A percentile compares a stretch with the other conserved stretches of the same genome.
phyloP scores from a whole-genome alignment of 2,329 filamentous ascomycete genomes.

The Chrysoporthe puriensis region DNA sequence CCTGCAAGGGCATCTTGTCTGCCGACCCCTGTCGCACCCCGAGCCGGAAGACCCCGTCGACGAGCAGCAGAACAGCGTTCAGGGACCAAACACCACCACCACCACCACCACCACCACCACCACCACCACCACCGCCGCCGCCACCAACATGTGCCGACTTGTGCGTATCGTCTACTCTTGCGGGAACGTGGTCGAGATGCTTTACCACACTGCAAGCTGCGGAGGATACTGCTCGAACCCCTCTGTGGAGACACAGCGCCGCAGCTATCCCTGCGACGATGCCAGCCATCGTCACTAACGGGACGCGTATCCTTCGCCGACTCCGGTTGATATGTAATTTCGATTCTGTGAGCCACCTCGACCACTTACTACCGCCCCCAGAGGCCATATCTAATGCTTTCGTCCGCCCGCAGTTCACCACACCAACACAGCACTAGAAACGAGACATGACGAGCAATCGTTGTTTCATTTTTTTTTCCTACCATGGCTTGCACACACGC shows the following conservation, averaged over 20 bases:
- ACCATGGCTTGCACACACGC: slow-evolving; percentile 3
- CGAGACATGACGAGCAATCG: slow-evolving; percentile 28
- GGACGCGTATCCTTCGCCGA: no score
- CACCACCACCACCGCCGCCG: neutral
- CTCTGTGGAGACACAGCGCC: neutral
- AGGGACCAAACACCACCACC: neutral
- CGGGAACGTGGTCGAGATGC: slow-evolving; percentile 5
- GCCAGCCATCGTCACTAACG: slow-evolving; percentile 1
- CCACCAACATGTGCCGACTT: slow-evolving; percentile 22
- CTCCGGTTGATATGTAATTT: neutral
- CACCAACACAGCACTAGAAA: slow-evolving; percentile 19
- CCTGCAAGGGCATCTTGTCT: neutral
- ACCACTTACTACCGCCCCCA: neutral
- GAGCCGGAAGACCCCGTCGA: neutral
- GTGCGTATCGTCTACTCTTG: slow-evolving; percentile 18
- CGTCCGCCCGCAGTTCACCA: neutral
- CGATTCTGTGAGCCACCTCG: neutral
- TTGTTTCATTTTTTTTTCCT: slow-evolving; percentile 13
- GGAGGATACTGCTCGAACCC: slow-evolving; percentile 1
- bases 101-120: slow-evolving; percentile 4
- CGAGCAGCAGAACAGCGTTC: neutral
- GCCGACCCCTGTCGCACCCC: neutral
- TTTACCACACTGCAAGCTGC: slow-evolving; percentile 1
- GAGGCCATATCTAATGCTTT: neutral
- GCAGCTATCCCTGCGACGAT: slow-evolving; percentile 9